A percentile compares a stretch with the other conserved stretches of the same genome.
These are phyloP conservation scores for Gynochthodes officinalis DNA, from an alignment of 257 asterid genomes.

Conservation along the genomic window DNA sequence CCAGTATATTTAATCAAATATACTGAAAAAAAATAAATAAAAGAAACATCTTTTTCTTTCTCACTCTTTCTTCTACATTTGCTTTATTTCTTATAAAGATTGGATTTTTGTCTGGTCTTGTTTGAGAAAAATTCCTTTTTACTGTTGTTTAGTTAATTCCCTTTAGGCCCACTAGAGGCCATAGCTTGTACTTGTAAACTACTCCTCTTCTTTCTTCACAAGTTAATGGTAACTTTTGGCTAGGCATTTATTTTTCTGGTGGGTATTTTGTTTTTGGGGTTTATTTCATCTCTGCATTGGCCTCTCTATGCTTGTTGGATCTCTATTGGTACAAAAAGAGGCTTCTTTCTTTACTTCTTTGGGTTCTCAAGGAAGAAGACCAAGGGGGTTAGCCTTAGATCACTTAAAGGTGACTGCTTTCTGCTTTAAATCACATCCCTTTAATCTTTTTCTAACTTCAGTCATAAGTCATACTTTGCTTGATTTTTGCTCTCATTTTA, in stretches of 20 bases:
- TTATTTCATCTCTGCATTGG: slow-evolving; percentile 50
- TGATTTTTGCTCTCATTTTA: slow-evolving; percentile 10
- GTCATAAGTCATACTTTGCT: slow-evolving; percentile 25
- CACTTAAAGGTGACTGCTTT: slow-evolving; percentile 42
- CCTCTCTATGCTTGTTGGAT: slow-evolving; percentile 53
- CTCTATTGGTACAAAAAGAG: slow-evolving; percentile 35
- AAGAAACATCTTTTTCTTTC: not conserved
- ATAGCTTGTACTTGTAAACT: slow-evolving; percentile 46
- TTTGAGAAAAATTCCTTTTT: slow-evolving; percentile 26
- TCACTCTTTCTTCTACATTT: slow-evolving; percentile 14
- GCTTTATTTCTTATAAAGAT: slow-evolving; percentile 32
- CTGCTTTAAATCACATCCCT: slow-evolving; percentile 14
- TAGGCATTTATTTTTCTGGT: slow-evolving; percentile 23
- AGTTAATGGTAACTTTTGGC: slow-evolving; percentile 30
- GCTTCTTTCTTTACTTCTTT: slow-evolving; percentile 38
- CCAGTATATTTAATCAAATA: slow-evolving; percentile 12
- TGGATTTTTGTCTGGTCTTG: slow-evolving; percentile 55
- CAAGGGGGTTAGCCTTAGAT: slow-evolving; percentile 54
- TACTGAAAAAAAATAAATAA: not conserved
- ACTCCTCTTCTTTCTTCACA: slow-evolving; percentile 30
- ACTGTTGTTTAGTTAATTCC: slow-evolving; percentile 28
- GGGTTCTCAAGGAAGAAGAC: slow-evolving; percentile 61
- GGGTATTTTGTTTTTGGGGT: slow-evolving; percentile 18
- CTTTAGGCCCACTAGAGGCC: slow-evolving; percentile 63
- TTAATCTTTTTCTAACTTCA: slow-evolving; percentile 21